Base-by-base conservation (phyloP, 768 basidiomycete species). In the Pulveroboletus sp. region DNA sequence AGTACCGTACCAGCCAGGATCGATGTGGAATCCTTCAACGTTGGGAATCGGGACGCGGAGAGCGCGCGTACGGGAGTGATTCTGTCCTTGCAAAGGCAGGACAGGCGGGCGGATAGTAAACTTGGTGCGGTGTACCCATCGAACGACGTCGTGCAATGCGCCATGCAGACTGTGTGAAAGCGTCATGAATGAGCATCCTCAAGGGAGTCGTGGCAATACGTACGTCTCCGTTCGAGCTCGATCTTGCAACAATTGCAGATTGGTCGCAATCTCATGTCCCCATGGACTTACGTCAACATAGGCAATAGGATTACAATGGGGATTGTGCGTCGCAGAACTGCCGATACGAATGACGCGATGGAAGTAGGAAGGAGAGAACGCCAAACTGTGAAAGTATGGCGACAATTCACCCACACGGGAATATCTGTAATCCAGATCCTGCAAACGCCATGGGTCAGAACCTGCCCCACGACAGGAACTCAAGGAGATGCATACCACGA, bases 401-500 rank as follows among this genome's bases (percentile, higher is more conserved):
- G 91, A 88, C 27, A 91, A 68, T 61, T 92, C 89, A 5, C 89
- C 89, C 32, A 81, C 73, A 1, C 76, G 63, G 12, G 87, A 87
- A 67, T 86, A 93, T 17, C 82, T 81, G 64, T 89, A 90, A 64
- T 93, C 90, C 48, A 93, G 73, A 69, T 93, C 90, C 90, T 93
- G 60, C 12, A 42, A 52, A 57, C 27, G n/a, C 24, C 43, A 41
- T 33, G 9, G 8, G 38, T 52, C 37, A n/a, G 30, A 48, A 17
- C 24, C 12, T 14, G 35, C 5, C 5, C 28, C 14, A 21, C 21
- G 37, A 44, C 30, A 31, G 5, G 46, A 37, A 48, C 42, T 43
- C 48, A 49, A 48, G 40, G 37, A 49, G 50, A 57, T 27, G 74
- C 87, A 60, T 62, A 92, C 89, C 58, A 93, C 82, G 7, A 93